A percentile compares a stretch with the other conserved stretches of the same genome.
Evolutionary conservation across 1,139 yeast genomes (phyloP).

Genomic region (Candida mesenterica): DNA sequence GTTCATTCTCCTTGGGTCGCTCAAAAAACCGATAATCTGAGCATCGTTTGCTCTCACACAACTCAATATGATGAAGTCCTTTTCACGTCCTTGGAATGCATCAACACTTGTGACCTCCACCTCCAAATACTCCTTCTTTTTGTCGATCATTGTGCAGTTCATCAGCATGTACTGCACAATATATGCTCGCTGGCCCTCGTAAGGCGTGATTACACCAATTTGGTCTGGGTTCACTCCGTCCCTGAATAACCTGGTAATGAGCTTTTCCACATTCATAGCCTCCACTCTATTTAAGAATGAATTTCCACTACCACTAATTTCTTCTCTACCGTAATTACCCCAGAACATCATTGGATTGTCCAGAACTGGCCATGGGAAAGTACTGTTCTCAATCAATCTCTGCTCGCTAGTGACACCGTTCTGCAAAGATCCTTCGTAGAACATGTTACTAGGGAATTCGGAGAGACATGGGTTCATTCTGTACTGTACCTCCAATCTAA

Average conservation of each 20-base stretch:
- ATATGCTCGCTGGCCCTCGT: conserved; percentile 90
- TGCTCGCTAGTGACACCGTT: conserved; percentile 84
- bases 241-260: conserved; percentile 68
- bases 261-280: conserved; percentile 85
- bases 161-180: conserved; percentile 74
- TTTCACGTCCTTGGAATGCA: conserved; percentile 96
- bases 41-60: conserved; percentile 90
- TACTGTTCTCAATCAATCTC: conserved; percentile 52
- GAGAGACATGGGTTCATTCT: conserved; percentile 91
- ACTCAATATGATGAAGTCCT: conserved; percentile 82
- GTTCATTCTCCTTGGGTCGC: conserved; percentile 87
- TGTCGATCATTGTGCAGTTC: conserved; percentile 62
- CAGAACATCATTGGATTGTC: conserved; percentile 93
- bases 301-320: conserved; percentile 77
- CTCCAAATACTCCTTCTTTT: conserved; percentile 59
- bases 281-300: conserved; percentile 87
- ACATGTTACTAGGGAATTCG: conserved; percentile 89
- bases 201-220: conserved; percentile 92
- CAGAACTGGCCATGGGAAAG: conserved; percentile 87
- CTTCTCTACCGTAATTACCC: conserved; percentile 89
- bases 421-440: conserved; percentile 88
- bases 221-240: conserved; percentile 82
- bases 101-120: conserved; percentile 93
- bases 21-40: conserved; percentile 80
- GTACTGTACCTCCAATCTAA: conserved; percentile 86